Percentiles rank a stretch among this genome's conserved stretches.
phyloP scores from a whole-genome alignment of 179 eudicot genomes.

The Amaranthus tricolor region DNA sequence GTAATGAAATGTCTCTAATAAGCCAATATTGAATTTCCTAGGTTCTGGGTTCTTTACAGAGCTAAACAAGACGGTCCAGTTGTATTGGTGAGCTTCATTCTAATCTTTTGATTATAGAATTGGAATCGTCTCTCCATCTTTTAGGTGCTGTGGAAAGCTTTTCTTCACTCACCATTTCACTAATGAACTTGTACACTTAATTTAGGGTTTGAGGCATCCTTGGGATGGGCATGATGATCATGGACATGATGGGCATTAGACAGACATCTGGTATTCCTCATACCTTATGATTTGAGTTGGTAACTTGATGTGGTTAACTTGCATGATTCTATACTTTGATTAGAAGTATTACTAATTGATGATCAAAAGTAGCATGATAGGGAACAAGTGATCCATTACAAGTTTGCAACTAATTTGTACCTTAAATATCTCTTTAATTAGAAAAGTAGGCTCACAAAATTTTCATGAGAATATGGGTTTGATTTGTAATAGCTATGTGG shows the following conservation, averaged over 20 bases:
- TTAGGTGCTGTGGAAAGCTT: neutral
- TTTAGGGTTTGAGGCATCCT: slow-evolving; percentile 97
- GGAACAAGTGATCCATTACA: too few relatives aligned
- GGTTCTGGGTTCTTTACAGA: too few relatives aligned
- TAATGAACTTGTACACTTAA: slow-evolving; percentile 5
- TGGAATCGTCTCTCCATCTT: neutral
- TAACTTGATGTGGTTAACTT: neutral
- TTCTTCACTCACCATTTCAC: neutral
- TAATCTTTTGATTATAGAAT: neutral
- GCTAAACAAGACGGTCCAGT: too few relatives aligned
- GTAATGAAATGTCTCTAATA: too few relatives aligned
- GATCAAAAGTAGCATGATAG: neutral
- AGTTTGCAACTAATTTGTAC: too few relatives aligned
- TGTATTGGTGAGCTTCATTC: too few relatives aligned
- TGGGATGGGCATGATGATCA: slow-evolving; percentile 93
- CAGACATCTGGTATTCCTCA: slow-evolving; percentile 24
- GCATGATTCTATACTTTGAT: neutral
- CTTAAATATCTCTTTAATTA: too few relatives aligned
- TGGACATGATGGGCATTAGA: slow-evolving; percentile 66
- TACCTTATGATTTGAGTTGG: neutral
- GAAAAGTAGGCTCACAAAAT: too few relatives aligned
- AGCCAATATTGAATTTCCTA: too few relatives aligned
- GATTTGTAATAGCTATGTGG: too few relatives aligned
- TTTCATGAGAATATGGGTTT: too few relatives aligned
- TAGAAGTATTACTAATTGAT: neutral